These are phyloP conservation scores for Straminergon stramineum DNA, from an alignment of 225 moss, liverwort and hornwort genomes.

Conservation along the genomic window DNA sequence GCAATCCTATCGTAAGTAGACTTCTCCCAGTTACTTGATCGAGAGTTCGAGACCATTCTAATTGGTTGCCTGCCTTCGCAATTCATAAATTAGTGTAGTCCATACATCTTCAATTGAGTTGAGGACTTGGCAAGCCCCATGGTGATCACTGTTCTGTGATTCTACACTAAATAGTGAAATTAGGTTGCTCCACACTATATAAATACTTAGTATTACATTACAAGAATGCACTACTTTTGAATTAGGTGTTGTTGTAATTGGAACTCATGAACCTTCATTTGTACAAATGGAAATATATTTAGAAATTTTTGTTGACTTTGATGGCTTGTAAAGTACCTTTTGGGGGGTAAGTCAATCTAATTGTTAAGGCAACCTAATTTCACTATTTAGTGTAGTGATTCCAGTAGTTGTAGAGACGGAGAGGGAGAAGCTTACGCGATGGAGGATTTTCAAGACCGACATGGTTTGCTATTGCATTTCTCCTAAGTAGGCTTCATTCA, in stretches of 20 bases:
- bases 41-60: not conserved
- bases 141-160: not conserved
- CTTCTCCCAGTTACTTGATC: not conserved
- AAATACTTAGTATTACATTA: too few relatives aligned
- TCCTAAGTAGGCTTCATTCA: not conserved
- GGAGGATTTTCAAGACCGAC: not conserved
- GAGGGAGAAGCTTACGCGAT: not conserved
- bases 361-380: too few relatives aligned
- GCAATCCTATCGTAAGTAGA: not conserved
- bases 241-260: too few relatives aligned
- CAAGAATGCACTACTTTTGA: too few relatives aligned
- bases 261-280: too few relatives aligned
- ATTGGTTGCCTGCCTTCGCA: not conserved
- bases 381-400: too few relatives aligned
- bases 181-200: too few relatives aligned
- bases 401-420: not conserved
- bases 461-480: not conserved
- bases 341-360: too few relatives aligned
- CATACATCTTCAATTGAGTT: not conserved
- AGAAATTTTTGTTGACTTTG: too few relatives aligned
- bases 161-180: too few relatives aligned
- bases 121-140: not conserved
- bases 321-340: too few relatives aligned
- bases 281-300: too few relatives aligned
- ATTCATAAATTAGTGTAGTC: not conserved